Percentiles rank a stretch among this genome's conserved stretches.
Conservation (phyloP, 805 yeast species). For the Metschnikowia amazonensis region DNA sequence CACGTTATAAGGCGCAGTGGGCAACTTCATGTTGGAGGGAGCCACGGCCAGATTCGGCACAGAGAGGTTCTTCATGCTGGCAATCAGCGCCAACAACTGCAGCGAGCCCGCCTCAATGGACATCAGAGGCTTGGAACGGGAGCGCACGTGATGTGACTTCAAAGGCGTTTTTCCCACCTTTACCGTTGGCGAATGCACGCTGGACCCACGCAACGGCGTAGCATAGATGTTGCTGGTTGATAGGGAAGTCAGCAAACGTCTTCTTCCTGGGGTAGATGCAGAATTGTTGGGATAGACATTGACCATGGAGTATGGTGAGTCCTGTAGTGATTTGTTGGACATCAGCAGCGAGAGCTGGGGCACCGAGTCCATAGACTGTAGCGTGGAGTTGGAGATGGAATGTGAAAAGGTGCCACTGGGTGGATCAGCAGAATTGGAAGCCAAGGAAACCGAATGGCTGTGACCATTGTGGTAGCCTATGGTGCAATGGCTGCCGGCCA, state of each 20-base stretch:
- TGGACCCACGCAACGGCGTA: slow-evolving; percentile 32
- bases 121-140: slow-evolving; percentile 15
- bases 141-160: slow-evolving; percentile 13
- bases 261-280: slow-evolving; percentile 34
- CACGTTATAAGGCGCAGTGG: neutral
- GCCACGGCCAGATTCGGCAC: slow-evolving; percentile 1
- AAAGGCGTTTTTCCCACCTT: slow-evolving; percentile 38
- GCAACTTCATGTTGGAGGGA: neutral
- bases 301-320: slow-evolving; percentile 27
- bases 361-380: slow-evolving; percentile 32
- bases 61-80: slow-evolving; percentile 12
- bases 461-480: neutral
- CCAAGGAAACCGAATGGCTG: slow-evolving; percentile 11
- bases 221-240: slow-evolving; percentile 25
- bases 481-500: neutral
- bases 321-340: slow-evolving; percentile 33
- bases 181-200: slow-evolving; percentile 13
- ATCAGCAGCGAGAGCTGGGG: slow-evolving; percentile 35
- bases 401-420: slow-evolving; percentile 17
- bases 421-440: slow-evolving; percentile 16
- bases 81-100: slow-evolving; percentile 18
- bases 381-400: slow-evolving; percentile 16
- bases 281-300: slow-evolving; percentile 5
- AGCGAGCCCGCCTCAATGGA: slow-evolving; percentile 14
- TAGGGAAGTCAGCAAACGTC: slow-evolving; percentile 35